Percentiles rank a stretch among this genome's conserved stretches.
These are phyloP conservation scores for Fusarium sp. DNA, from an alignment of 2,329 filamentous ascomycete genomes.

Conservation along the genomic window DNA sequence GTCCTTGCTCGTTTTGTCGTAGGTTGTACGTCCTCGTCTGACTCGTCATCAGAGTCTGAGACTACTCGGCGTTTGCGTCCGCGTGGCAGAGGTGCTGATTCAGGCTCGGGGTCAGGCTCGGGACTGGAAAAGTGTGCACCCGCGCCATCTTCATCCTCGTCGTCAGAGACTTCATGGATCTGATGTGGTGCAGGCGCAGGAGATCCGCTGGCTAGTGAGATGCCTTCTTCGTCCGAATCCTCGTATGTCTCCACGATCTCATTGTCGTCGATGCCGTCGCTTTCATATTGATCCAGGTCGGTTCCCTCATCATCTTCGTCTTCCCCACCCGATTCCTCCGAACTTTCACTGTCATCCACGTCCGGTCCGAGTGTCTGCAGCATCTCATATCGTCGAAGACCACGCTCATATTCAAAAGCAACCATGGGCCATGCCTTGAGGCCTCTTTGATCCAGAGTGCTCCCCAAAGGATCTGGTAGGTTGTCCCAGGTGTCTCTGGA, in stretches of 20 bases:
- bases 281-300: slow-evolving; percentile 55
- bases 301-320: slow-evolving; percentile 35
- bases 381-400: slow-evolving; percentile 35
- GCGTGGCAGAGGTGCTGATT: slow-evolving; percentile 23
- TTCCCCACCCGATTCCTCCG: slow-evolving; percentile 31
- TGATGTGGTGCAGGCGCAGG: slow-evolving; percentile 2
- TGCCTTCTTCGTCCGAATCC: slow-evolving; percentile 49
- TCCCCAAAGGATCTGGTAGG: slow-evolving; percentile 10
- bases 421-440: slow-evolving; percentile 52
- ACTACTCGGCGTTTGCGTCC: slow-evolving; percentile 51
- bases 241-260: slow-evolving; percentile 48
- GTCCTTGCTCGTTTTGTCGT: slow-evolving; percentile 47
- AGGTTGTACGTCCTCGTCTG: slow-evolving; percentile 38
- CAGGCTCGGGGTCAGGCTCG: slow-evolving; percentile 42
- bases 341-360: slow-evolving; percentile 28
- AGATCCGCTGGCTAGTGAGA: slow-evolving; percentile 30
- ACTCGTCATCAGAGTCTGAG: slow-evolving; percentile 53
- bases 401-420: slow-evolving; percentile 45
- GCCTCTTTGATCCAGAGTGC: slow-evolving; percentile 17
- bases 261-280: slow-evolving; percentile 58
- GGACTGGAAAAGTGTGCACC: slow-evolving; percentile 52
- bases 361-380: slow-evolving; percentile 26
- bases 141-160: slow-evolving; percentile 25
- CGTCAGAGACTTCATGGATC: slow-evolving; percentile 25
- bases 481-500: slow-evolving; percentile 22